Percentiles rank a stretch among this genome's conserved stretches.
Conservation (phyloP, 2,329 filamentous ascomycete genomes). For the Alternaria hordeiaustralica region DNA sequence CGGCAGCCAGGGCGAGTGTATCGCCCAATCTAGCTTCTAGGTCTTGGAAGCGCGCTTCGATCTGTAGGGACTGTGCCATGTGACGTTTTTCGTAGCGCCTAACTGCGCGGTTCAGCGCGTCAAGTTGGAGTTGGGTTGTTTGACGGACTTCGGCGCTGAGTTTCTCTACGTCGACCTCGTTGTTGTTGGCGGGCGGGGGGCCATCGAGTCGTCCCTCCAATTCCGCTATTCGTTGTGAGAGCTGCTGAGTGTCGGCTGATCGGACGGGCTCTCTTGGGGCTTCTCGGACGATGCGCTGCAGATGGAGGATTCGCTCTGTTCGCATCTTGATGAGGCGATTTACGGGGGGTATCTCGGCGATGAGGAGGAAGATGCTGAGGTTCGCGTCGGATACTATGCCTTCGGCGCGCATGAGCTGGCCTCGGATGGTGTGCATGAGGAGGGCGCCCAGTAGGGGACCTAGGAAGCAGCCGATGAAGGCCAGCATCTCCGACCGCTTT, state of each 20-base stretch:
- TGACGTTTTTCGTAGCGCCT: conserved; percentile 90
- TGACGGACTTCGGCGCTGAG: conserved; percentile 65
- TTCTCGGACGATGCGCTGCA: conserved; percentile 72
- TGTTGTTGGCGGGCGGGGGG: conserved; percentile 38
- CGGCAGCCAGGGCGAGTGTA: conserved; percentile 79
- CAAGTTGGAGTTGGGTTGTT: conserved; percentile 78
- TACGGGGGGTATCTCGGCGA: conserved; percentile 82
- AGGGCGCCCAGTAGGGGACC: conserved; percentile 82
- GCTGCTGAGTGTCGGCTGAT: conserved; percentile 28
- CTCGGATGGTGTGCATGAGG: conserved; percentile 80
- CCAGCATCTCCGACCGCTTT: conserved; percentile 74
- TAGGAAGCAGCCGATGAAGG: conserved; percentile 78
- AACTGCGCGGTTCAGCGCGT: conserved; percentile 86
- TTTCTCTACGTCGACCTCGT: conserved; percentile 49
- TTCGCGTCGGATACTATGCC: conserved; percentile 92
- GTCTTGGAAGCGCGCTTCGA: conserved; percentile 74
- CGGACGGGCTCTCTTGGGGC: conserved; percentile 25
- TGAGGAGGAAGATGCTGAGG: conserved; percentile 85
- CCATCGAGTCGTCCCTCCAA: conserved; percentile 67
- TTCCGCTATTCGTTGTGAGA: conserved; percentile 71
- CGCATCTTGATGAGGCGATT: conserved; percentile 83
- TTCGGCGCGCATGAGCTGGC: conserved; percentile 83
- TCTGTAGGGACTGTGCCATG: conserved; percentile 75
- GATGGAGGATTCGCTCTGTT: conserved; percentile 76
- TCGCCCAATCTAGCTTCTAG: conserved; percentile 77